A percentile compares a stretch with the other conserved stretches of the same genome.
Evolutionary conservation across 139 green algal genomes (phyloP).

Genomic region (Volvox reticuliferus): DNA sequence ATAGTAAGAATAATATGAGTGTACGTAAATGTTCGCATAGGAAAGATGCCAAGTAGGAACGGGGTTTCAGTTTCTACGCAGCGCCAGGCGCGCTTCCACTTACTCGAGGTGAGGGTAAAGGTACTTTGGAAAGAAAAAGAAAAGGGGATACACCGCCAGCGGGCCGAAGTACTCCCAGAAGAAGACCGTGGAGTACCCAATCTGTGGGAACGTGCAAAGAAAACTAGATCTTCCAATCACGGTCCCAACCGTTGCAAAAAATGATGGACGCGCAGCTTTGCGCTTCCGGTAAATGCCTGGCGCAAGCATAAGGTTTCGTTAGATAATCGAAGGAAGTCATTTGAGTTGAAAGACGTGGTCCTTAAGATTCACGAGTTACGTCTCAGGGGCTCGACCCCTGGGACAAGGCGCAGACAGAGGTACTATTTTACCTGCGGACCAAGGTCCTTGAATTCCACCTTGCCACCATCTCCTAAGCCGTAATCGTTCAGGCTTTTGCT

Average conservation of each 20-base stretch:
- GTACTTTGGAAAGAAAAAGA: conserved; percentile 89
- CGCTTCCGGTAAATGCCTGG: too few species aligned
- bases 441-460: conserved; percentile 96
- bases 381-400: not conserved
- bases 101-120: conserved; percentile 79
- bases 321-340: too few species aligned
- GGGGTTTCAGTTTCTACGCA: not conserved
- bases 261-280: too few species aligned
- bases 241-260: too few species aligned
- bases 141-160: conserved; percentile 92
- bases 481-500: conserved; percentile 79
- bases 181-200: conserved; percentile 96
- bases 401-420: not conserved
- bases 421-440: conserved; percentile 78
- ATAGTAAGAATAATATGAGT: too few species aligned
- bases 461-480: conserved; percentile 67
- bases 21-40: too few species aligned
- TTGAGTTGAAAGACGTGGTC: too few species aligned
- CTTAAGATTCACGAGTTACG: too few species aligned
- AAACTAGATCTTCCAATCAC: too few species aligned
- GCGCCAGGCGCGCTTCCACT: conserved; percentile 26
- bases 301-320: too few species aligned
- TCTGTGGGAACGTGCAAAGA: conserved; percentile 62
- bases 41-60: too few species aligned
- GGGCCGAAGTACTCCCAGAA: conserved; percentile 99